Base-by-base conservation (phyloP, 2,329 filamentous ascomycete species). In the Lecanicillium sp. region DNA sequence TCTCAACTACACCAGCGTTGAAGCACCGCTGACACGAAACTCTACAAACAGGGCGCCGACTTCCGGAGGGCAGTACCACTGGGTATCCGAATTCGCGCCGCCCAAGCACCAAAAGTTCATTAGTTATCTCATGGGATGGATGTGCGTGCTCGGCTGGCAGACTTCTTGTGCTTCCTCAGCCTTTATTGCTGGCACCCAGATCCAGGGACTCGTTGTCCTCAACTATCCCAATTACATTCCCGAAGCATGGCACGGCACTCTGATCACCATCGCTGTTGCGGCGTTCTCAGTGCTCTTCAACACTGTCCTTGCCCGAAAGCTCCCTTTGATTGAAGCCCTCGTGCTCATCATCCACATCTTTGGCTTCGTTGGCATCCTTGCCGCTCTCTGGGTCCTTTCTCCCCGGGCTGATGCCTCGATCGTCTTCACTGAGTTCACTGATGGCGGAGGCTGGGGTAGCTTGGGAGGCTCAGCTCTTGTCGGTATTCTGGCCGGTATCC, bases 61-160 rank as follows among this genome's bases (percentile, higher is more conserved):
- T 0, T 65, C 66, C 6, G 73, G 74, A 17, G 74, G 74, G 2
- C 73, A 78, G 46, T 77, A 77, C 44, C 71, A 75, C 46, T 77
- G 71, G 72, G 71, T 75, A 2, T 73, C 65, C 1, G 70, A 74
- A 36, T 74, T 75, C 43, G 65, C 70, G 1, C 66, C 71, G 0
- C 56, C 53, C 0, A 53, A 56, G 31, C 60, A 64, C 37, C 71
- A 77, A 46, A 73, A 69, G 40, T 64, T 70, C 27, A 55, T 77
- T 2, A 74, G 69, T 43, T 80, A 78, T 47, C 51, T 71, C 13
- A 53, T 51, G 54, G 66, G 65, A 2, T 71, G 66, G 68, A 59
- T 68, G 45, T 65, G 58, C 4, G 58, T 67, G 0, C 54, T 68
- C 0, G 65, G 63, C 17, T 72, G 68, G 68, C 62, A 69, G 33